phyloP scores from a whole-genome alignment of 352 stramenopile genomes.

The Pythium chondricola region DNA sequence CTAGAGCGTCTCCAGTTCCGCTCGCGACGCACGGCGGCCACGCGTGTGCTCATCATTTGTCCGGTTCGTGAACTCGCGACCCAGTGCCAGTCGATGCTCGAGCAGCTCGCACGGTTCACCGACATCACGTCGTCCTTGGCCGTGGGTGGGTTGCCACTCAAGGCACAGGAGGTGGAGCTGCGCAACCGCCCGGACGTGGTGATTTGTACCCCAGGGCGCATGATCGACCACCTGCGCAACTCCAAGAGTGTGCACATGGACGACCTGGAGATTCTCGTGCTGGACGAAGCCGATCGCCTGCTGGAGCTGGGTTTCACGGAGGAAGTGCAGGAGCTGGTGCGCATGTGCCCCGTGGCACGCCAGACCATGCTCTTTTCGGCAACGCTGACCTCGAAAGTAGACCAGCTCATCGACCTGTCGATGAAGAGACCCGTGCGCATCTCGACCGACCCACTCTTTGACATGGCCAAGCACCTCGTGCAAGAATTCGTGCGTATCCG shows the following conservation, averaged over 20 bases:
- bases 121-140: constrained; percentile 91
- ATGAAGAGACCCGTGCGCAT: constrained; percentile 96
- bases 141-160: constrained; percentile 89
- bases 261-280: constrained; percentile 96
- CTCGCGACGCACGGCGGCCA: constrained; percentile 78
- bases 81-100: constrained; percentile 94
- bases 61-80: constrained; percentile 97
- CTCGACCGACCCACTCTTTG: constrained; percentile 89
- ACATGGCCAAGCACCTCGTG: constrained; percentile 94
- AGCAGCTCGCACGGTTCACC: constrained; percentile 93
- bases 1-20: constrained; percentile 96
- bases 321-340: constrained; percentile 95
- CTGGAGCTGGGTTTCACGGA: constrained; percentile 98
- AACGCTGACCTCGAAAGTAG: constrained; percentile 97
- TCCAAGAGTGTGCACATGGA: constrained; percentile 95
- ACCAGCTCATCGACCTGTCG: constrained; percentile 95
- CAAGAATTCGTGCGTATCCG: constrained; percentile 98
- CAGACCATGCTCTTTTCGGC: constrained; percentile 99
- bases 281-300: constrained; percentile 93
- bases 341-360: constrained; percentile 90
- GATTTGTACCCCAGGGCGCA: constrained; percentile 96
- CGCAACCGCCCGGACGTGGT: constrained; percentile 94
- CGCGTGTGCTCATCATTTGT: constrained; percentile 95
- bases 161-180: constrained; percentile 94
- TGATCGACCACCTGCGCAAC: constrained; percentile 98